These are phyloP conservation scores for Amaranthus hypochondriacus DNA, from an alignment of 148 eudicot genomes.

Conservation along the genomic window DNA sequence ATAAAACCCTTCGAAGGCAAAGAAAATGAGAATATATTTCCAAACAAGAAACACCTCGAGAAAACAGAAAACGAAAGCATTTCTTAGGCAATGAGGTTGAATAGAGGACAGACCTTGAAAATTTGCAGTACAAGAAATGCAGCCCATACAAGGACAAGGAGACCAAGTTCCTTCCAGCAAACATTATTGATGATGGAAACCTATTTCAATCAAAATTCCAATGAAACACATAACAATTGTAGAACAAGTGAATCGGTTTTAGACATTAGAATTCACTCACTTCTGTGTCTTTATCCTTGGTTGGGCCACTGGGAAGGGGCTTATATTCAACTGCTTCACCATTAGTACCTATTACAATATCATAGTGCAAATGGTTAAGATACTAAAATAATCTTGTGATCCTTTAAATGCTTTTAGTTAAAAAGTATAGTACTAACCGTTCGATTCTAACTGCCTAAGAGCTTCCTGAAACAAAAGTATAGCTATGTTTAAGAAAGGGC, in stretches of 20 bases:
- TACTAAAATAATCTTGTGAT: conserved; percentile 2
- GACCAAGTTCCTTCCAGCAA: conserved; percentile 82
- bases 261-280: too few relatives aligned
- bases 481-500: not conserved
- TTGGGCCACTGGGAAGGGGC: conserved; percentile 71
- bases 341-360: conserved; percentile 31
- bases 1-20: too few relatives aligned
- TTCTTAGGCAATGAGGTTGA: too few relatives aligned
- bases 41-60: too few relatives aligned
- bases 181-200: conserved; percentile 60
- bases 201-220: too few relatives aligned
- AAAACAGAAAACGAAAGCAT: too few relatives aligned
- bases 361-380: not conserved
- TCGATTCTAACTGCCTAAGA: conserved; percentile 39
- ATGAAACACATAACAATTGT: too few relatives aligned
- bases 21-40: too few relatives aligned
- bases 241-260: too few relatives aligned
- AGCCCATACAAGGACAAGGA: conserved; percentile 73
- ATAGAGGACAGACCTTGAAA: conserved; percentile 43
- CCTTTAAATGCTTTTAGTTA: not conserved
- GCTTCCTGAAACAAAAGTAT: conserved; percentile 58
- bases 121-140: conserved; percentile 72
- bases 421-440: conserved; percentile 40
- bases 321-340: conserved; percentile 58
- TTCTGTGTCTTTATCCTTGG: conserved; percentile 31